A percentile compares a stretch with the other conserved stretches of the same genome.
Conservation (phyloP, 2,329 filamentous ascomycete species). For the Drechslerella coelobrocha region DNA sequence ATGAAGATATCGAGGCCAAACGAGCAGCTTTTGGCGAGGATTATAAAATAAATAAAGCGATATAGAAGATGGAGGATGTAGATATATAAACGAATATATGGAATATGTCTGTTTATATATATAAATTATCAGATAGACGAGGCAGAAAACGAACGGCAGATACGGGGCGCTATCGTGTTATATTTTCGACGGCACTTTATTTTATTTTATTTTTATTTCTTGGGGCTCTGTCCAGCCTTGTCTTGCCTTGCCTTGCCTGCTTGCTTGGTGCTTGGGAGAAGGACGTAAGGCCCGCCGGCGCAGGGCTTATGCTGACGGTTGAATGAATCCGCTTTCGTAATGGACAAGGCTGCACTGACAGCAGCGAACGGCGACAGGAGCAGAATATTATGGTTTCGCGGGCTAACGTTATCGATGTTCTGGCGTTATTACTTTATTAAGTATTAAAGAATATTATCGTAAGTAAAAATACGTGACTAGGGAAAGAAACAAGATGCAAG, state of each 20-base stretch:
- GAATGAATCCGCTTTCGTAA: not conserved
- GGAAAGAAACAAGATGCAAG: too few relatives aligned
- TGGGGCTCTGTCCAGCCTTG: too few relatives aligned
- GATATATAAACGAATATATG: too few relatives aligned
- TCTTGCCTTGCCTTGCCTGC: not conserved
- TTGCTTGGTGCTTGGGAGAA: not conserved
- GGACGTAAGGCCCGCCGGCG: not conserved
- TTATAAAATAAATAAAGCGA: not conserved
- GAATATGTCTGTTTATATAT: too few relatives aligned
- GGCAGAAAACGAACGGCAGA: too few relatives aligned
- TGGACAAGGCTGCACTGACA: not conserved
- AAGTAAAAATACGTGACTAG: too few relatives aligned
- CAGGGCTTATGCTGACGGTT: not conserved
- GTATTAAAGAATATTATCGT: conserved; percentile 7
- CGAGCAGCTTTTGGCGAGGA: not conserved
- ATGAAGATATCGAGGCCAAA: not conserved
- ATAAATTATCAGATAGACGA: conserved; percentile 16
- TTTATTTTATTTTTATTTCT: not conserved
- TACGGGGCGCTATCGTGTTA: too few relatives aligned
- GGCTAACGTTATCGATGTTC: not conserved
- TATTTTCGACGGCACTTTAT: too few relatives aligned
- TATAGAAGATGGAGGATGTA: not conserved
- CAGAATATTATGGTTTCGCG: not conserved
- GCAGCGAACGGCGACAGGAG: not conserved
- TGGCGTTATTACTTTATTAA: not conserved